Base-by-base conservation (phyloP, 1,284 basidiomycete species). In the Ustilago sp. region DNA sequence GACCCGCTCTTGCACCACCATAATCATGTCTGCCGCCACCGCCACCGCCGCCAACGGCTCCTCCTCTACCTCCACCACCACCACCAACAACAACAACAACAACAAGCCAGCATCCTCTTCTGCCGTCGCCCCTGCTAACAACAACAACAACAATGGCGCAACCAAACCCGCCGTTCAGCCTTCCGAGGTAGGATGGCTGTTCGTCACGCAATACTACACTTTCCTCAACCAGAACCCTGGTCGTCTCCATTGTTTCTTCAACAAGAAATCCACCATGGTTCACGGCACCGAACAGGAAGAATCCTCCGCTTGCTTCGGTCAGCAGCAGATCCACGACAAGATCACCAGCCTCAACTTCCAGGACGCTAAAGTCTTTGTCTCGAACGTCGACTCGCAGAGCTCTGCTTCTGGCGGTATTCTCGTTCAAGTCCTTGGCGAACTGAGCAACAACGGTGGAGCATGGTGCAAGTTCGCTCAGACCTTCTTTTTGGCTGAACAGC, bases 381-480 rank as follows among this genome's bases (percentile, higher is more conserved):
- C 86, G 59, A 88, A 86, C 76, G 86, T 88, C 78, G 87, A 88
- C 83, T 81, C 82, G 59, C 87, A 88, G 78, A 93, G 94, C 52
- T 98, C 95, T 52, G 93, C 94, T 66, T 92, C 93, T 80, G 93
- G 93, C 71, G 97, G 97, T 59, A 98, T 99, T 88, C 92, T 99
- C 88, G 95, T 99, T 86, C 95, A 98, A 88, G 97, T 98, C 86
- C 94, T 99, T 82, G 97, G 97, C 80, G 96, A 99, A 88, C 94
- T 99, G 92, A 94, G 93, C 71, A 91, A 91, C 83, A 90, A 91
- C 69, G 92, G 93, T 72, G 87, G 87, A 31, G 90, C 93, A 4
- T 99, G 97, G 97, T 92, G 92, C 85, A 98, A 98, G 88, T 99
- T 99, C 85, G 94, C 94, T 28, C 97, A 99, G 89, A 98, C 96